Conservation (phyloP, 352 stramenopile genomes). For the Phytophthora crassamura region DNA sequence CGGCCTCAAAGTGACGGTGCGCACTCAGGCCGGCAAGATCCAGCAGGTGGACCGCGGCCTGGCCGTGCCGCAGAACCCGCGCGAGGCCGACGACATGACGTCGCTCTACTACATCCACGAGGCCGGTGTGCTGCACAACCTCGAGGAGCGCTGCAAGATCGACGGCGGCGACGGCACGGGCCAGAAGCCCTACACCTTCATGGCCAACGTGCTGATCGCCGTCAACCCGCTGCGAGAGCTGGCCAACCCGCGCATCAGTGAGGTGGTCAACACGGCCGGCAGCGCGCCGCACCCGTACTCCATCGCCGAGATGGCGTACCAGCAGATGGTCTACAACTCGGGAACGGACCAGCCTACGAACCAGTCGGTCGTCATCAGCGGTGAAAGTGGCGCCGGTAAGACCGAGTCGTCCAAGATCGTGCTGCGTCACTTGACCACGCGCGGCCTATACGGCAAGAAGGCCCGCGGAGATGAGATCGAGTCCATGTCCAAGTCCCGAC, state of each 20-base stretch:
- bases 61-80: conserved; percentile 79
- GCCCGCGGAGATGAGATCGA: conserved; percentile 80
- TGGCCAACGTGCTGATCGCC: conserved; percentile 93
- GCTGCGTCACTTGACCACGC: conserved; percentile 87
- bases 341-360: conserved; percentile 87
- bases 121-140: conserved; percentile 94
- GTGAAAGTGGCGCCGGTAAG: conserved; percentile 90
- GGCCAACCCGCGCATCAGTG: conserved; percentile 78
- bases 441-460: conserved; percentile 88
- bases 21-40: conserved; percentile 83
- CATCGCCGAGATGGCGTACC: conserved; percentile 91
- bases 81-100: conserved; percentile 93
- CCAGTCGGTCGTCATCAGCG: conserved; percentile 88
- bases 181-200: conserved; percentile 93
- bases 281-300: conserved; percentile 86
- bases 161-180: conserved; percentile 68
- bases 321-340: conserved; percentile 93
- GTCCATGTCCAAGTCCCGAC: conserved; percentile 49
- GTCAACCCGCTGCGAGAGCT: conserved; percentile 91
- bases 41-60: conserved; percentile 84
- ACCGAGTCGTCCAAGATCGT: conserved; percentile 93
- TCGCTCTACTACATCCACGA: conserved; percentile 96
- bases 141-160: conserved; percentile 92
- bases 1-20: conserved; percentile 87
- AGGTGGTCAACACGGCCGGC: conserved; percentile 77